A percentile compares a stretch with the other conserved stretches of the same genome.
Conservation (phyloP, 768 basidiomycete species). For the Termitomyces heimii region DNA sequence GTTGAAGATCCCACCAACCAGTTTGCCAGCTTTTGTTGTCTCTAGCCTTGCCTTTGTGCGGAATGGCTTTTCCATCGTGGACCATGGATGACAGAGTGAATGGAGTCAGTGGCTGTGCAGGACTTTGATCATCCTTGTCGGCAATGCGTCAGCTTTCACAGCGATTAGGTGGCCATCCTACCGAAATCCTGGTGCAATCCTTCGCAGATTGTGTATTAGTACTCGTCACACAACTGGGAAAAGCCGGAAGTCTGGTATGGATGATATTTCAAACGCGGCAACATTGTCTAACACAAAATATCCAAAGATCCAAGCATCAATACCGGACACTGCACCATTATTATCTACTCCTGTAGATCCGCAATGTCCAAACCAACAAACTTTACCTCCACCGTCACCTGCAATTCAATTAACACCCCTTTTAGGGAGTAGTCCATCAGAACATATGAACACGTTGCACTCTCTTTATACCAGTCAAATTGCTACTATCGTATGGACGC, state of each 20-base stretch:
- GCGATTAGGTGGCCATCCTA: constrained; percentile 49
- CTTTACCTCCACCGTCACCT: constrained; percentile 57
- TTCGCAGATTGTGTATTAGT: constrained; percentile 81
- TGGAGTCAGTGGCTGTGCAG: constrained; percentile 9
- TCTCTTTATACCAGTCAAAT: constrained; percentile 84
- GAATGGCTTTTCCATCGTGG: constrained; percentile 16
- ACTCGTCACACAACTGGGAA: constrained; percentile 86
- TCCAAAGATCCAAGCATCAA: constrained; percentile 71
- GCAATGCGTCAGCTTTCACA: constrained; percentile 44
- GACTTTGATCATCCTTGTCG: constrained; percentile 18
- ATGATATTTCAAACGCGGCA: not conserved
- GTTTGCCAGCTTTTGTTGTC: constrained; percentile 51
- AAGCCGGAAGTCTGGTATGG: constrained; percentile 81
- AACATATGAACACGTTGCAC: constrained; percentile 65
- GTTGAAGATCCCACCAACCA: constrained; percentile 72
- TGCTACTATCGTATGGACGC: constrained; percentile 75
- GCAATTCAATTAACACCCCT: constrained; percentile 74
- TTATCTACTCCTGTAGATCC: constrained; percentile 31
- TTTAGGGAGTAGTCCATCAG: constrained; percentile 68
- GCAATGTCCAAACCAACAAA: constrained; percentile 23
- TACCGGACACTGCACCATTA: constrained; percentile 60
- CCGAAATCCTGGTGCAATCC: constrained; percentile 72
- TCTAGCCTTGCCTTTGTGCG: constrained; percentile 49
- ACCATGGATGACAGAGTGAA: constrained; percentile 7
- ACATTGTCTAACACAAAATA: not conserved